Conservation (phyloP, 768 basidiomycete genomes). For the Strobilomyces dryophilus region DNA sequence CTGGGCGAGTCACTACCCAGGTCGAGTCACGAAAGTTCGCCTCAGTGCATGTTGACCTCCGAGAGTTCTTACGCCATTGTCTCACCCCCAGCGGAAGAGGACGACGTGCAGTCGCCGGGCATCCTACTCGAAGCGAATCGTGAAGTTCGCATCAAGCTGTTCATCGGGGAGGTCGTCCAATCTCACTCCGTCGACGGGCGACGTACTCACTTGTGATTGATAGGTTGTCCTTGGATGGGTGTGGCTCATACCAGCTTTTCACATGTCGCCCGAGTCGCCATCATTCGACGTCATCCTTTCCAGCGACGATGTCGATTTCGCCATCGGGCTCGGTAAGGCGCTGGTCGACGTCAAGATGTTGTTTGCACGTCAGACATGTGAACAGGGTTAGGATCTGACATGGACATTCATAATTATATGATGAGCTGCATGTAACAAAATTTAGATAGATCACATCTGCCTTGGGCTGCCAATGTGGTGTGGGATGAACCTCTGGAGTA, state of each 20-base stretch:
- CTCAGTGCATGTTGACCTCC: not conserved
- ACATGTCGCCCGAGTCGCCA: slow-evolving; percentile 53
- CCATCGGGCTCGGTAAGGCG: slow-evolving; percentile 64
- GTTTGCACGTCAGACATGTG: slow-evolving; percentile 43
- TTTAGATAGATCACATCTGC: no score
- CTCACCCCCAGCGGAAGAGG: slow-evolving; percentile 2
- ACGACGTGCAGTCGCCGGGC: slow-evolving; percentile 30
- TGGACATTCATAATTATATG: no score
- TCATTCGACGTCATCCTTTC: slow-evolving; percentile 39
- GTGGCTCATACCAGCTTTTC: slow-evolving; percentile 85
- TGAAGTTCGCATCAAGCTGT: slow-evolving; percentile 69
- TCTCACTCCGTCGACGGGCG: not conserved
- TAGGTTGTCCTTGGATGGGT: slow-evolving; percentile 80
- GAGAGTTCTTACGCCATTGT: slow-evolving; percentile 3
- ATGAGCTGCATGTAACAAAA: no score
- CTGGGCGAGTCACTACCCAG: slow-evolving; percentile 24
- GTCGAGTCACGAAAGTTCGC: not conserved
- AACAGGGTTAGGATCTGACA: not conserved
- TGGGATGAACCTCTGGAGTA: no score
- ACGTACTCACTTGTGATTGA: not conserved
- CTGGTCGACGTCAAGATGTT: slow-evolving; percentile 65
- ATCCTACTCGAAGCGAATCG: slow-evolving; percentile 61
- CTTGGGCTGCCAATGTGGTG: no score
- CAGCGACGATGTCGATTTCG: slow-evolving; percentile 71
- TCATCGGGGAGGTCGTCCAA: slow-evolving; percentile 59